Percentiles rank a stretch among this genome's conserved stretches.
These are phyloP conservation scores for Lepidium africanum DNA, from an alignment of 345 rosid species.

Conservation along the genomic window DNA sequence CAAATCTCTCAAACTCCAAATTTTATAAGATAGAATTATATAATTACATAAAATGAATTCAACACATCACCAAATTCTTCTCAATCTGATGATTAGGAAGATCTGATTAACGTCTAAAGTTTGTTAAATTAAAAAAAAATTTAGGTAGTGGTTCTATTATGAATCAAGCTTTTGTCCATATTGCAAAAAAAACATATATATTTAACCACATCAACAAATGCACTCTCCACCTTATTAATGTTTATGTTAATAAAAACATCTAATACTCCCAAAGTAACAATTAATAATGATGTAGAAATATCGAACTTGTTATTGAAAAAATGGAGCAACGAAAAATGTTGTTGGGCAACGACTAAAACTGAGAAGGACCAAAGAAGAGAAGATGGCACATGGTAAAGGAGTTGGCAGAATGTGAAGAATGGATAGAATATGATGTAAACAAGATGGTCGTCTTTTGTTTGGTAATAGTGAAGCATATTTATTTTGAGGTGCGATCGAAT, in stretches of 20 bases:
- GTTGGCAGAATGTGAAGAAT: constrained; percentile 22
- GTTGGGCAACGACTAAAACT: constrained; percentile 22
- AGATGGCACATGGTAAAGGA: constrained; percentile 20
- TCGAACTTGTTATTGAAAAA: neutral
- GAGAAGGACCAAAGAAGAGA: constrained; percentile 21
- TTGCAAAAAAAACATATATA: no score
- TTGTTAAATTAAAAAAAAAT: no score
- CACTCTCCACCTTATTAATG: no score
- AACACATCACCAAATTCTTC: no score
- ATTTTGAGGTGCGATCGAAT: constrained; percentile 11
- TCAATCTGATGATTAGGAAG: no score
- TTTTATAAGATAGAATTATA: no score
- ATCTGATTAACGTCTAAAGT: no score
- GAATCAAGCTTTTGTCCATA: no score
- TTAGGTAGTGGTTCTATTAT: no score
- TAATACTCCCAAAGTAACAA: neutral
- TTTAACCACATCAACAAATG: neutral
- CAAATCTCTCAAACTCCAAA: no score
- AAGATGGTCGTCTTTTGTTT: constrained; percentile 33
- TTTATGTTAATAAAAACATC: no score
- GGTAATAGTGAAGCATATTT: constrained; percentile 20
- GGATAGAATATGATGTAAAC: constrained; percentile 20
- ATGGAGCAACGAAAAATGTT: constrained; percentile 20
- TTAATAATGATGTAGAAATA: neutral
- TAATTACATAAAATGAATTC: no score